Conservation (phyloP, 1,284 basidiomycete species). For the Boletus smithii region DNA sequence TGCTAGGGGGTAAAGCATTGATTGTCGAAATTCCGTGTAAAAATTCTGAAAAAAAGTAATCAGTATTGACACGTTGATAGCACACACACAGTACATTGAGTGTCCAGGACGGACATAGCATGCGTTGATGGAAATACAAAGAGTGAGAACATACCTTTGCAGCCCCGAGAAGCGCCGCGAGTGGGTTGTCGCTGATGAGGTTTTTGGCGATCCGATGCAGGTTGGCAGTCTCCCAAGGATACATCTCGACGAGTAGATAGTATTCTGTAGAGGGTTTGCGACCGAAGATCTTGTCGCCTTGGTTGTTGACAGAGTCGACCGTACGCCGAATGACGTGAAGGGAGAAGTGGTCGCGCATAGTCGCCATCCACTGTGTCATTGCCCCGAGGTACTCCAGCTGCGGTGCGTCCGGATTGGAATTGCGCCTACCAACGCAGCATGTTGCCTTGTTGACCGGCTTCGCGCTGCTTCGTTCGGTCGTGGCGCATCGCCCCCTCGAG, state of each 20-base stretch:
- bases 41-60: no score
- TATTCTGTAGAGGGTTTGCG: not conserved
- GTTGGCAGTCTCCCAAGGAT: not conserved
- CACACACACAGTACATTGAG: no score
- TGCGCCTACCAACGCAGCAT: not conserved
- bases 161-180: not conserved
- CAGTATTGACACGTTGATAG: no score
- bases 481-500: not conserved
- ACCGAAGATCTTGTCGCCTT: not conserved
- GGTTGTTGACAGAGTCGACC: not conserved
- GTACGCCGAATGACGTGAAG: not conserved
- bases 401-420: not conserved
- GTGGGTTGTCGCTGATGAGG: not conserved
- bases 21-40: not conserved
- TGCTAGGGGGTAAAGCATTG: not conserved
- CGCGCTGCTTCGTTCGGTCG: not conserved
- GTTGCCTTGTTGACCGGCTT: not conserved
- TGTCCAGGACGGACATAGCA: no score
- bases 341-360: not conserved
- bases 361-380: not conserved
- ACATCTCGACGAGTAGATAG: not conserved
- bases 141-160: not conserved
- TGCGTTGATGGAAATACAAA: no score
- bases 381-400: not conserved
- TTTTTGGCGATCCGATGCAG: not conserved